These are phyloP conservation scores for Micractinium sp. DNA, from an alignment of 139 green algal genomes.

Conservation along the genomic window DNA sequence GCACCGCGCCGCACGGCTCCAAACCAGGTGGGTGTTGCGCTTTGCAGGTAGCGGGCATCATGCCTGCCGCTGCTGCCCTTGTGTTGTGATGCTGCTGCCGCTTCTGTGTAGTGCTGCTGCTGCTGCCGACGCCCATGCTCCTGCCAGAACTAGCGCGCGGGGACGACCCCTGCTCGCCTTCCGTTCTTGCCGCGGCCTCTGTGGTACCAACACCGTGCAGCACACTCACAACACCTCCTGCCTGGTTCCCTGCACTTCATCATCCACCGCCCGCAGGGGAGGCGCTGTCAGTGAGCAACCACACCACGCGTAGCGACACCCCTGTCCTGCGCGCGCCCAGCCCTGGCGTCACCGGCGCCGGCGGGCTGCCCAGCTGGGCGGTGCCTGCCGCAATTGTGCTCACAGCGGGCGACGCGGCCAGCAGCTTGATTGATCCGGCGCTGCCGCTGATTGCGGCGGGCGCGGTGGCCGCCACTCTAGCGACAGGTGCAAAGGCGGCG, in stretches of 20 bases:
- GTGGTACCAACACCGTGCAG: too few species aligned
- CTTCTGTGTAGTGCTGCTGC: too few species aligned
- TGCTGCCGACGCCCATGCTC: too few species aligned
- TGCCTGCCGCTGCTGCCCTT: not conserved
- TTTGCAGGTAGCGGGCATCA: not conserved
- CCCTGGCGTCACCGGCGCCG: constrained; percentile 29
- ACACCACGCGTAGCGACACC: constrained; percentile 61
- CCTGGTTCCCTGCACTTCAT: not conserved
- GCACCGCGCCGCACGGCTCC: constrained; percentile 67
- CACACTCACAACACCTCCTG: too few species aligned
- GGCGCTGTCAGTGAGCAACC: constrained; percentile 83
- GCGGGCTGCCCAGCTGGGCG: constrained; percentile 73
- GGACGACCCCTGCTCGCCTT: not conserved
- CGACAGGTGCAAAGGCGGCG: not conserved
- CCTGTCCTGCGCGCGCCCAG: constrained; percentile 68
- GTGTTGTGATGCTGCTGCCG: not conserved
- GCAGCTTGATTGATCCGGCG: constrained; percentile 75
- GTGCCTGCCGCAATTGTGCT: constrained; percentile 69
- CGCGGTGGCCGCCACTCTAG: constrained; percentile 37
- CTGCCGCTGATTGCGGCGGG: constrained; percentile 74
- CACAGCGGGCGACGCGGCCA: constrained; percentile 79
- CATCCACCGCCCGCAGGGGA: constrained; percentile 50
- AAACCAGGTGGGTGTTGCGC: constrained; percentile 51
- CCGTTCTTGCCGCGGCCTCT: not conserved
- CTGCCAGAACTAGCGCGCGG: too few species aligned